Evolutionary conservation across 2,329 filamentous ascomycete species (phyloP), one percentile per base, ranked within the genome.

Genomic region (Pseudogymnoascus pannorum): DNA sequence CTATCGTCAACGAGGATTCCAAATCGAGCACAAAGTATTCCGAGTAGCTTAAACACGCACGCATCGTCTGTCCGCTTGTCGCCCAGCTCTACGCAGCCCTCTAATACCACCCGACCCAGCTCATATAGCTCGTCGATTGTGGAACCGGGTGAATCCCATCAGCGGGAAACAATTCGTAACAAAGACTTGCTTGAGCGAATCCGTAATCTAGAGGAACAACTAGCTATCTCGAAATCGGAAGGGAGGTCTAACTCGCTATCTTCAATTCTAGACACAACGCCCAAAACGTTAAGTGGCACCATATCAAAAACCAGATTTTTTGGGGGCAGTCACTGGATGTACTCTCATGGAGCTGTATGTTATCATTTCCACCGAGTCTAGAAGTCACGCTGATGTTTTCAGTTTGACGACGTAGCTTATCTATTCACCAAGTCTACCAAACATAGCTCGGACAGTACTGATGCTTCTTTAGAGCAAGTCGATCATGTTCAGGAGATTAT

Each of bases 321-420:
- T 58, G 69, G 69, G 5, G 64, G 65, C 20, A 68, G 63, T 44
- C 68, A 70, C 54, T 70, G 68, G 68, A 67, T 67, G 64, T 62
- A 66, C 40, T 66, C 66, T 3, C 67, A 67, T 24, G 64, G 62
- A 40, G 61, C 64, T 58, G 67, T 68, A 65, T 31, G 60, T 29
- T 42, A 40, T 33, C n/a, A 38, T 20, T 61, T 40, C 35, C 12
- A 6, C n/a, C 33, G 11, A 40, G 20, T 26, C 22, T 24, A 33
- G 14, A n/a, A 36, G 38, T 16, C 26, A 40, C 29, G n/a, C 36
- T 33, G 12, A 61, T 36, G 58, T 64, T 63, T 29, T 12, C 40
- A 66, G 64, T 67, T 66, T 29, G 63, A 66, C 14, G 61, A 58
- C 11, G 59, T 67, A 22, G 35, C 62, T 5, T 61, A 58, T 35